phyloP scores from a whole-genome alignment of 2,329 filamentous ascomycete species.

The Fusarium succisae region DNA sequence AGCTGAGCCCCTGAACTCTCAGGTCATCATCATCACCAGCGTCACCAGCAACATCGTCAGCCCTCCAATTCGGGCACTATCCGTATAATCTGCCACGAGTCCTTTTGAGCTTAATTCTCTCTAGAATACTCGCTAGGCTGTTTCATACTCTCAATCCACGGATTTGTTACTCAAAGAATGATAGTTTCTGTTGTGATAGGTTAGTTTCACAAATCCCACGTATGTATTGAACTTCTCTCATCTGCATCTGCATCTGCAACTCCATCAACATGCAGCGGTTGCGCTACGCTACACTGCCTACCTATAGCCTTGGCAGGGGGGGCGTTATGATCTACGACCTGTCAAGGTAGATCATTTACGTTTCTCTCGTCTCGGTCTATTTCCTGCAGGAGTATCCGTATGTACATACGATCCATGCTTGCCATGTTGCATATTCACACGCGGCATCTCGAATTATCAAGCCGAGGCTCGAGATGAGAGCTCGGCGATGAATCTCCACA shows the following conservation, averaged over 20 bases:
- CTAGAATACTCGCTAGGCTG: conserved; percentile 6
- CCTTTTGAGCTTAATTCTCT: conserved; percentile 8
- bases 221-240: conserved; percentile 7
- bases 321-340: conserved; percentile 30
- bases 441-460: conserved; percentile 18
- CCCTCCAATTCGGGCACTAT: conserved; percentile 36
- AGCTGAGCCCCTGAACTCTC: conserved; percentile 16
- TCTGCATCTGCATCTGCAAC: conserved; percentile 29
- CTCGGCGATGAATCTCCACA: conserved; percentile 19
- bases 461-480: conserved; percentile 30
- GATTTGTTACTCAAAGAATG: conserved; percentile 18
- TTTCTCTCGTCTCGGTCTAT: not conserved
- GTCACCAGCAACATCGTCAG: conserved; percentile 8
- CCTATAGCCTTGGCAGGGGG: conserved; percentile 26
- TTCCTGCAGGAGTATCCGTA: not conserved
- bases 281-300: not conserved
- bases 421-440: conserved; percentile 27
- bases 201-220: conserved; percentile 26
- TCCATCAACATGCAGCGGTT: conserved; percentile 18
- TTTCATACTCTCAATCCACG: conserved; percentile 17
- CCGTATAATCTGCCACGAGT: conserved; percentile 15
- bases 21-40: conserved; percentile 4
- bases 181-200: conserved; percentile 14
- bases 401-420: not conserved
- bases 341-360: conserved; percentile 20